phyloP scores from a whole-genome alignment of 257 asterid species.

The Linderniella brevidens region DNA sequence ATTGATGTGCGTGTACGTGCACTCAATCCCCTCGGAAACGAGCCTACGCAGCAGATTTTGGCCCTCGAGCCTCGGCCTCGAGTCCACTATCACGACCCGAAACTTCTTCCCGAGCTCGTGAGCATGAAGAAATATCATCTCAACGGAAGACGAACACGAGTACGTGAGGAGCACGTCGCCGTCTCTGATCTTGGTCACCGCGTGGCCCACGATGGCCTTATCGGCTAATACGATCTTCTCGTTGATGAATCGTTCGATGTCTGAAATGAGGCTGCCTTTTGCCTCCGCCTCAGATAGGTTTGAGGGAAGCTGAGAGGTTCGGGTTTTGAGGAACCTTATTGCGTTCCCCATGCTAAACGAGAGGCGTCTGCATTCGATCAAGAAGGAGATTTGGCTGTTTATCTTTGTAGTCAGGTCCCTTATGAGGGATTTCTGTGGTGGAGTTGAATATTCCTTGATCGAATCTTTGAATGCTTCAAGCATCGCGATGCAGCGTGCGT shows the following conservation, averaged over 20 bases:
- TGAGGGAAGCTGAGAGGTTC: slow-evolving; percentile 40
- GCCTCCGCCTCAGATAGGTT: slow-evolving; percentile 70
- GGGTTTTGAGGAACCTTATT: slow-evolving; percentile 63
- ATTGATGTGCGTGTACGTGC: slow-evolving; percentile 75
- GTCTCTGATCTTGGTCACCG: slow-evolving; percentile 68
- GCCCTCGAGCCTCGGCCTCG: slow-evolving; percentile 90
- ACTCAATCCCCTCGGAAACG: slow-evolving; percentile 59
- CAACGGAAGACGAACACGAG: slow-evolving; percentile 74
- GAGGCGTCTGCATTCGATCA: slow-evolving; percentile 80
- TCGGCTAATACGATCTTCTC: slow-evolving; percentile 74
- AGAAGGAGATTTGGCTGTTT: slow-evolving; percentile 47
- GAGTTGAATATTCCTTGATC: slow-evolving; percentile 60
- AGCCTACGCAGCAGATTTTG: slow-evolving; percentile 63
- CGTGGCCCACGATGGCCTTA: slow-evolving; percentile 70
- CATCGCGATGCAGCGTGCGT: slow-evolving; percentile 90
- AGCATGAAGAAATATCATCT: slow-evolving; percentile 60
- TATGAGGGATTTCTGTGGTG: slow-evolving; percentile 56
- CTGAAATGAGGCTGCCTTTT: slow-evolving; percentile 45
- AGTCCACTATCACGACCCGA: slow-evolving; percentile 69
- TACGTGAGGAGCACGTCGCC: slow-evolving; percentile 85
- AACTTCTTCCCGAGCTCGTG: slow-evolving; percentile 74
- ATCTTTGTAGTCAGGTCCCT: slow-evolving; percentile 69
- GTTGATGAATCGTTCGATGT: slow-evolving; percentile 42
- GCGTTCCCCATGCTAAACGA: slow-evolving; percentile 91
- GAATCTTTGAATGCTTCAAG: slow-evolving; percentile 79